Base-by-base conservation (phyloP, 164 flowering plant genomes). In the Cinnamomum chago region DNA sequence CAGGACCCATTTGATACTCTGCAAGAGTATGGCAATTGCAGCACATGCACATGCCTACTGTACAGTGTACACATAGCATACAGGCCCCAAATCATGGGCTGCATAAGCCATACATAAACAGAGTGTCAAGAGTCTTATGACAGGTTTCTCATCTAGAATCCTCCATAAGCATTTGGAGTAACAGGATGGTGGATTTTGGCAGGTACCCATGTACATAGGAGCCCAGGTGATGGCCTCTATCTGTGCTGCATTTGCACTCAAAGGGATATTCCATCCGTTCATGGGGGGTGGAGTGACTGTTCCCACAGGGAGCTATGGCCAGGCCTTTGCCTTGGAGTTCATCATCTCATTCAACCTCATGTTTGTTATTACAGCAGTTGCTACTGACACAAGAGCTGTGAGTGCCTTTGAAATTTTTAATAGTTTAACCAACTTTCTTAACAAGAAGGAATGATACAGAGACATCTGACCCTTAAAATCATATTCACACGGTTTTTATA, bases 291-390 rank as follows among this genome's bases (percentile, higher is more conserved):
- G 97, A 60, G 95, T 89, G 6, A 93, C 98, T 5, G 82, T 91
- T 67, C 98, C 98, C 35, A 77, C 92, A 20, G 89, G 75, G 1
- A 81, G 79, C 18, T 79, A 81, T 76, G 88, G 75, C 18, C 90
- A 88, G 78, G 93, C 93, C 80, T 92, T 89, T 75, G 87, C 88
- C 68, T 79, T 92, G 79, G 97, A 94, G 86, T 87, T 94, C 77
- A 85, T 92, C 73, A 90, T 90, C 76, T 80, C 84, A 79, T 94
- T 90, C 89, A 88, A 81, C 84, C 95, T 94, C 85, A 90, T 94
- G 98, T 94, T 94, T 78, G 98, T 92, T 55, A 89, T 92, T 80
- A 90, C 98, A 50, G 95, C 94, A 7, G 95, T 93, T 5, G 89
- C 98, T 74, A 92, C 98, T 23, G 97, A 94, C 83, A 88, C 95